These are phyloP conservation scores for Hysterangium stoloniferum DNA, from an alignment of 768 basidiomycete species.

Conservation along the genomic window DNA sequence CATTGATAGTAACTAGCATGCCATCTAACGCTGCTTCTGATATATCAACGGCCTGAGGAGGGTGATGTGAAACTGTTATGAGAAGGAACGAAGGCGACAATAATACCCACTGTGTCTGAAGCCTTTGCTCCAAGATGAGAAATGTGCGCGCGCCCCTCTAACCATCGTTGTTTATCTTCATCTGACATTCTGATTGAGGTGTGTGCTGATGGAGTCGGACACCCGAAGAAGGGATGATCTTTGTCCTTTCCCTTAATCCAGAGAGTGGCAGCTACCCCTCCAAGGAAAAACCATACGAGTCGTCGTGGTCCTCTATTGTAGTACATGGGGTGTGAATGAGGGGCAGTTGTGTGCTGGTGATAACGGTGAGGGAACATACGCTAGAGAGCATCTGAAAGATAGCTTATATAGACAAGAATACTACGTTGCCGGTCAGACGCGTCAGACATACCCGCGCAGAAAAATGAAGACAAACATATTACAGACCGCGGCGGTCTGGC, in stretches of 20 bases:
- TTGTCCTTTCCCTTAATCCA: constrained; percentile 33
- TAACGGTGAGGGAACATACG: no score
- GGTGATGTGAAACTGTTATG: constrained; percentile 35
- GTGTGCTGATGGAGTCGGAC: constrained; percentile 8
- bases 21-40: constrained; percentile 63
- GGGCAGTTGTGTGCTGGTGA: no score
- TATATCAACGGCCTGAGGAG: constrained; percentile 47
- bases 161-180: constrained; percentile 27
- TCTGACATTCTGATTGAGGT: background rate
- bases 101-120: constrained; percentile 24
- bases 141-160: constrained; percentile 40
- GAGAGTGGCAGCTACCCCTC: constrained; percentile 36
- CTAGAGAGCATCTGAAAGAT: no score
- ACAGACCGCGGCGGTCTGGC: no score
- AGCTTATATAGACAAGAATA: no score
- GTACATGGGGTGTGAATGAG: constrained; percentile 2
- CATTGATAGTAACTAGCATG: constrained; percentile 47
- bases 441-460: no score
- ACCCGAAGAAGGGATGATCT: constrained; percentile 23
- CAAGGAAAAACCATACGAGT: constrained; percentile 61
- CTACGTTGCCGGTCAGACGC: no score
- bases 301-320: constrained; percentile 43
- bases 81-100: constrained; percentile 21
- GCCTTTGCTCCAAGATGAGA: constrained; percentile 41
- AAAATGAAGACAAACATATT: no score